phyloP scores from a whole-genome alignment of 2,329 filamentous ascomycete genomes.

The Monilinia fructicola region DNA sequence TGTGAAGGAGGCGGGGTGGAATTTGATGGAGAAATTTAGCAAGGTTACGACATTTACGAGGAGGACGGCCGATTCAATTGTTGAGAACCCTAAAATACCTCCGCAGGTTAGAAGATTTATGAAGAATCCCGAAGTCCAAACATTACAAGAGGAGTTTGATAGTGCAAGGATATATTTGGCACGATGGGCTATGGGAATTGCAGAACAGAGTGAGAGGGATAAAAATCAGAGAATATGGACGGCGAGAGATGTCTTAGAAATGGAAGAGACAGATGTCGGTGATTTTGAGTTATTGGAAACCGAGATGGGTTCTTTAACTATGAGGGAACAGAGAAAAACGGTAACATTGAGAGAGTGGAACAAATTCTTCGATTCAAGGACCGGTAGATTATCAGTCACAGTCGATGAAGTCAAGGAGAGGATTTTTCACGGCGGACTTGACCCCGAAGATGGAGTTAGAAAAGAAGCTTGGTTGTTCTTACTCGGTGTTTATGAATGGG shows the following conservation, averaged over 20 bases:
- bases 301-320: conserved; percentile 68
- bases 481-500: conserved; percentile 89
- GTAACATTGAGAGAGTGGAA: conserved; percentile 87
- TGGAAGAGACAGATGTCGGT: conserved; percentile 91
- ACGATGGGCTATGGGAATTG: conserved; percentile 97
- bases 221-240: conserved; percentile 87
- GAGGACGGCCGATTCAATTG: conserved; percentile 85
- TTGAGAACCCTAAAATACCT: conserved; percentile 87
- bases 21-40: conserved; percentile 92
- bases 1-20: conserved; percentile 94
- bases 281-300: conserved; percentile 92
- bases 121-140: conserved; percentile 91
- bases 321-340: conserved; percentile 73
- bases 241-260: conserved; percentile 84
- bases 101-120: conserved; percentile 83
- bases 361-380: conserved; percentile 76
- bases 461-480: conserved; percentile 98
- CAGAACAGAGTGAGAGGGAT: conserved; percentile 92
- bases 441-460: conserved; percentile 83
- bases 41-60: conserved; percentile 96
- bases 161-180: conserved; percentile 92
- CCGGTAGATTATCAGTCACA: conserved; percentile 75
- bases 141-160: conserved; percentile 94
- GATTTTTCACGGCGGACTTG: conserved; percentile 92
- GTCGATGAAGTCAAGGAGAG: conserved; percentile 93